These are phyloP conservation scores for Aspergillus indologenus DNA, from an alignment of 495 filamentous ascomycete species.

Conservation along the genomic window DNA sequence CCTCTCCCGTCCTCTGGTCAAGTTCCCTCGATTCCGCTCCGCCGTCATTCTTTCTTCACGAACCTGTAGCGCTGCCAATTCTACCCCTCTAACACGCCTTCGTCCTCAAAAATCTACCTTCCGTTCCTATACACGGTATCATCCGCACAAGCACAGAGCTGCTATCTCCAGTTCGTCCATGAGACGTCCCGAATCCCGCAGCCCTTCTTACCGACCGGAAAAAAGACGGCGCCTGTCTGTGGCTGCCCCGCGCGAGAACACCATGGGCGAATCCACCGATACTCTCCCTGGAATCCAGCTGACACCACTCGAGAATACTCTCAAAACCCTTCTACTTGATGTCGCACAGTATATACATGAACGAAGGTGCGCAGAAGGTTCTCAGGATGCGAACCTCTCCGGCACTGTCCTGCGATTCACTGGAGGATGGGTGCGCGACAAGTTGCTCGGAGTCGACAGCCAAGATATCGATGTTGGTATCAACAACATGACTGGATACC, in stretches of 20 bases:
- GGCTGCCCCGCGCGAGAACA: slow-evolving; percentile 14
- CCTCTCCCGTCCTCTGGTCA: slow-evolving; percentile 2
- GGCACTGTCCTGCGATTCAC: slow-evolving; percentile 72
- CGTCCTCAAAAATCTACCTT: neutral
- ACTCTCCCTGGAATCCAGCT: slow-evolving; percentile 52
- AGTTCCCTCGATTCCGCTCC: neutral
- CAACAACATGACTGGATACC: slow-evolving; percentile 88
- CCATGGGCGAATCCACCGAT: slow-evolving; percentile 11
- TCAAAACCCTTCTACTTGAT: slow-evolving; percentile 70
- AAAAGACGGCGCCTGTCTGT: slow-evolving; percentile 38
- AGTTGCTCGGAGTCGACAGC: slow-evolving; percentile 75
- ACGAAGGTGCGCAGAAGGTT: slow-evolving; percentile 43
- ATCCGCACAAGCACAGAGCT: neutral
- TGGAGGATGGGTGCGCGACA: slow-evolving; percentile 98
- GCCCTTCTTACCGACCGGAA: slow-evolving; percentile 24
- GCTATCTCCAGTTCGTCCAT: slow-evolving; percentile 23
- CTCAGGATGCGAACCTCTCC: slow-evolving; percentile 17
- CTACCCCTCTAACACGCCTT: neutral
- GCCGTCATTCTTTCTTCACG: slow-evolving; percentile 7
- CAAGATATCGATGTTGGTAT: slow-evolving; percentile 96
- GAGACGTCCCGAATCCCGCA: slow-evolving; percentile 23
- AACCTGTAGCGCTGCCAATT: slow-evolving; percentile 5
- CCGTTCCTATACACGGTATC: neutral
- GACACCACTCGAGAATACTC: slow-evolving; percentile 61
- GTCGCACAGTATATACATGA: slow-evolving; percentile 66